These are phyloP conservation scores for Phytophthora citrophthora DNA, from an alignment of 352 stramenopile species.

Conservation along the genomic window DNA sequence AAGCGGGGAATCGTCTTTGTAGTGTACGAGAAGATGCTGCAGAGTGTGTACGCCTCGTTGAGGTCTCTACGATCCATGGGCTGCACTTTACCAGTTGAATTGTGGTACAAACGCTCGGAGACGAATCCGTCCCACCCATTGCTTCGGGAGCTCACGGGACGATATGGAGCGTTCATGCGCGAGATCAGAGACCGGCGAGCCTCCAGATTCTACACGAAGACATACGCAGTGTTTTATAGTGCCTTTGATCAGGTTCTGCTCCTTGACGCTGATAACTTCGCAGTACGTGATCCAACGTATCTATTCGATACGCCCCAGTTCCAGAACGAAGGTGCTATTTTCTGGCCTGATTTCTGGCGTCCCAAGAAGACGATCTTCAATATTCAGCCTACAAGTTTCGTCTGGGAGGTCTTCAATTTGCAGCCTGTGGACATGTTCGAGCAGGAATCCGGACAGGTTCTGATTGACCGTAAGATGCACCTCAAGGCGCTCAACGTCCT, in stretches of 20 bases:
- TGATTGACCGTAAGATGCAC: conserved; percentile 62
- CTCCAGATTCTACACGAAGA: conserved; percentile 74
- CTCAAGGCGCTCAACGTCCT: conserved; percentile 58
- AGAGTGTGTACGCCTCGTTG: conserved; percentile 59
- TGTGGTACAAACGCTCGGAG: conserved; percentile 71
- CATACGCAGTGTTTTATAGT: conserved; percentile 76
- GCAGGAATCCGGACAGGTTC: conserved; percentile 78
- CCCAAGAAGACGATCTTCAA: conserved; percentile 79
- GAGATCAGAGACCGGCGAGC: conserved; percentile 65
- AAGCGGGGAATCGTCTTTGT: conserved; percentile 58
- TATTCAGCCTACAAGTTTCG: conserved; percentile 62
- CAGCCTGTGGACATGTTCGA: conserved; percentile 75
- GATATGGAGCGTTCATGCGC: conserved; percentile 59
- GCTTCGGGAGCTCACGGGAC: conserved; percentile 39
- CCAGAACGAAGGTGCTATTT: conserved; percentile 53
- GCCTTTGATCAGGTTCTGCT: conserved; percentile 79
- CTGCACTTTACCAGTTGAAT: conserved; percentile 65
- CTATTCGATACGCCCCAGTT: conserved; percentile 68
- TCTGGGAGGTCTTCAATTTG: conserved; percentile 76
- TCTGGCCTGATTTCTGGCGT: conserved; percentile 86
- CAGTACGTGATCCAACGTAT: conserved; percentile 65
- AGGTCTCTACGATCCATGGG: conserved; percentile 43
- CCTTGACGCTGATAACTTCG: conserved; percentile 82
- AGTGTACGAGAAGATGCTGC: conserved; percentile 58
- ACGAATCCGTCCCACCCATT: conserved; percentile 53